phyloP scores from a whole-genome alignment of 2,329 filamentous ascomycete species.

The Xylaria sp. region DNA sequence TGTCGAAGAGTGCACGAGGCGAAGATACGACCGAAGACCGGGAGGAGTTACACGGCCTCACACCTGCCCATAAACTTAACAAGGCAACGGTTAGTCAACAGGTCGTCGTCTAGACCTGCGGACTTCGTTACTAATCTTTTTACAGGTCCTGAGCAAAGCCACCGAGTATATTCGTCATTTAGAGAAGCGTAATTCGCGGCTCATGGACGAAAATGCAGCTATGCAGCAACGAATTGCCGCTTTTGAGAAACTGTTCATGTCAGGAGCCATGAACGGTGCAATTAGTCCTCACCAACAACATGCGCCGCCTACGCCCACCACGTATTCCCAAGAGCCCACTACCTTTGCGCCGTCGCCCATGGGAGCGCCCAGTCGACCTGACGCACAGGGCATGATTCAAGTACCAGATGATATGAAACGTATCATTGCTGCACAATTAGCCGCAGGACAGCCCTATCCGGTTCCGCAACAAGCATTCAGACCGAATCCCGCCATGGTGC shows the following conservation, averaged over 20 bases:
- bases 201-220: conserved; percentile 82
- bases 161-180: conserved; percentile 96
- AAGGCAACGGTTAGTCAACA: conserved; percentile 79
- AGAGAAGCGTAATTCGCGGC: conserved; percentile 86
- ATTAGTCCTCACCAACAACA: conserved; percentile 63
- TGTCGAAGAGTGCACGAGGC: conserved; percentile 76
- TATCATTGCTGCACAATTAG: conserved; percentile 68
- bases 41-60: conserved; percentile 83
- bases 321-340: conserved; percentile 58
- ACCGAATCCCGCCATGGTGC: conserved; percentile 58
- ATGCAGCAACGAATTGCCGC: conserved; percentile 82
- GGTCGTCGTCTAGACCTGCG: not conserved
- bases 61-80: conserved; percentile 93
- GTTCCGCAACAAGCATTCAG: conserved; percentile 55
- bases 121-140: conserved; percentile 38
- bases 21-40: conserved; percentile 78
- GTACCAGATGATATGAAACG: conserved; percentile 75
- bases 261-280: conserved; percentile 74
- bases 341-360: conserved; percentile 60
- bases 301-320: conserved; percentile 64
- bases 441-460: conserved; percentile 64
- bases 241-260: conserved; percentile 82
- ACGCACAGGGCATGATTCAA: conserved; percentile 69
- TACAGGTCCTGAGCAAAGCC: conserved; percentile 84
- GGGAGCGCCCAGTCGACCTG: conserved; percentile 54